Evolutionary conservation across 768 basidiomycete genomes (phyloP).

Genomic region (Suillus subalutaceus): DNA sequence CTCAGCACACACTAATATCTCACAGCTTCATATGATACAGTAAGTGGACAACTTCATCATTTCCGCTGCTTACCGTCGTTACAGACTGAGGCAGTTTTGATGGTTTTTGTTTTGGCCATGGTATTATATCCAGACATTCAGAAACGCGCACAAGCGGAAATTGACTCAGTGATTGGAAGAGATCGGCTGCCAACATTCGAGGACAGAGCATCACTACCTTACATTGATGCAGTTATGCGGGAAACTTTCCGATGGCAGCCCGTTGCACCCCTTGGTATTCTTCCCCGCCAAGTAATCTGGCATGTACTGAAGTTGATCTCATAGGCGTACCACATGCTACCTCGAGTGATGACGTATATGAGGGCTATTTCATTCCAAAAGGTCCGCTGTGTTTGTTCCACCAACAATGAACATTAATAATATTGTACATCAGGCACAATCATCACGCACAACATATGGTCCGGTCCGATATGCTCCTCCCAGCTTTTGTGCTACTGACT

Average conservation of each 20-base stretch:
- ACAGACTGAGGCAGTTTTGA: conserved; percentile 17
- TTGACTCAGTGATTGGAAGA: conserved; percentile 25
- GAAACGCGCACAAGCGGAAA: conserved; percentile 21
- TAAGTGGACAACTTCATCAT: neutral
- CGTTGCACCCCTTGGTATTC: conserved; percentile 16
- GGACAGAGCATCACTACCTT: conserved; percentile 18
- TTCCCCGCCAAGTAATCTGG: neutral
- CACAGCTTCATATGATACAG: conserved; percentile 16
- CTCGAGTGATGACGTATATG: conserved; percentile 16
- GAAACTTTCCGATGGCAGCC: conserved; percentile 23
- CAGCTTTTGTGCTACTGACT: neutral
- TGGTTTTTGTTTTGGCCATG: conserved; percentile 21
- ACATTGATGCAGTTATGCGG: conserved; percentile 19
- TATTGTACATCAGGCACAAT: conserved; percentile 9
- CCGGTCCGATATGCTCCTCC: conserved; percentile 9
- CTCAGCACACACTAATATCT: neutral
- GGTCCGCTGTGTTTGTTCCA: conserved; percentile 1
- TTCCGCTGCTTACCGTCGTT: neutral
- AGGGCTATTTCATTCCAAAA: conserved; percentile 23
- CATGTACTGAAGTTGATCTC: neutral
- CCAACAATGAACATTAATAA: neutral
- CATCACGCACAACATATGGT: conserved; percentile 17
- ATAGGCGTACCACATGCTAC: conserved; percentile 18
- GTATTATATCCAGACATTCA: conserved; percentile 21
- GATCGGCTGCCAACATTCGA: conserved; percentile 18